These are phyloP conservation scores for Coriolopsis trogii DNA, from an alignment of 1,284 basidiomycete genomes.

Conservation along the genomic window DNA sequence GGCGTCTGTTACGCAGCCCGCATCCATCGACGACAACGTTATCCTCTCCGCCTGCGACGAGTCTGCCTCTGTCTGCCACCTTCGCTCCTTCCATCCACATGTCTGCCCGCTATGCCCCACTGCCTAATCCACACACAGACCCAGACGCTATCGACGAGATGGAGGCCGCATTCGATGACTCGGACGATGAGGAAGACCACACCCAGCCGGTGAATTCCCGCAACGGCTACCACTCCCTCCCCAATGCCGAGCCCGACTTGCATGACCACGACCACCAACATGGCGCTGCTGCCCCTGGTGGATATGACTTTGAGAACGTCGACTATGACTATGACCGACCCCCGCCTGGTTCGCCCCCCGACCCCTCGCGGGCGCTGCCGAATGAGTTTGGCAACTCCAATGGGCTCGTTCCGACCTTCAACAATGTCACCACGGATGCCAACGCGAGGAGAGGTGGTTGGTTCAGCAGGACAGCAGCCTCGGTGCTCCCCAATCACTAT, in stretches of 20 bases:
- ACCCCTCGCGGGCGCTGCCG: constrained; percentile 61
- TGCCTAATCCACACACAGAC: constrained; percentile 61
- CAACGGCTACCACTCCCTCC: constrained; percentile 42
- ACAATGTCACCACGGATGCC: constrained; percentile 38
- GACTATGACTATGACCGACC: constrained; percentile 76
- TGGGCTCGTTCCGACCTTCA: constrained; percentile 66
- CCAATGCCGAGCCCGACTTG: constrained; percentile 55
- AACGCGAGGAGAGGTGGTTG: constrained; percentile 43
- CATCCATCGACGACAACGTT: background rate
- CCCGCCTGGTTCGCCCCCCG: constrained; percentile 85
- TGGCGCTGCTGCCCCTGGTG: constrained; percentile 38
- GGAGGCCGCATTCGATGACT: constrained; percentile 78
- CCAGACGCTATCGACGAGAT: constrained; percentile 61
- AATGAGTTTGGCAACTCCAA: constrained; percentile 84
- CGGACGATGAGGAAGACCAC: constrained; percentile 66
- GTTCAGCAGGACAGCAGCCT: constrained; percentile 58
- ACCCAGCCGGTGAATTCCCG: constrained; percentile 51
- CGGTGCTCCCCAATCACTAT: constrained; percentile 57
- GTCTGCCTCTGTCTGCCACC: constrained; percentile 4
- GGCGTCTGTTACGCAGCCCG: constrained; percentile 8
- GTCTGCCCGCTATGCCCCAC: constrained; percentile 70
- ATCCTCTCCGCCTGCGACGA: constrained; percentile 5
- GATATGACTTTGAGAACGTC: constrained; percentile 86
- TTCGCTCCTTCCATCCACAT: constrained; percentile 37
- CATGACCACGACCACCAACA: background rate